Evolutionary conservation across 1,284 basidiomycete genomes (phyloP).

Genomic region (Ganoderma multipileum): DNA sequence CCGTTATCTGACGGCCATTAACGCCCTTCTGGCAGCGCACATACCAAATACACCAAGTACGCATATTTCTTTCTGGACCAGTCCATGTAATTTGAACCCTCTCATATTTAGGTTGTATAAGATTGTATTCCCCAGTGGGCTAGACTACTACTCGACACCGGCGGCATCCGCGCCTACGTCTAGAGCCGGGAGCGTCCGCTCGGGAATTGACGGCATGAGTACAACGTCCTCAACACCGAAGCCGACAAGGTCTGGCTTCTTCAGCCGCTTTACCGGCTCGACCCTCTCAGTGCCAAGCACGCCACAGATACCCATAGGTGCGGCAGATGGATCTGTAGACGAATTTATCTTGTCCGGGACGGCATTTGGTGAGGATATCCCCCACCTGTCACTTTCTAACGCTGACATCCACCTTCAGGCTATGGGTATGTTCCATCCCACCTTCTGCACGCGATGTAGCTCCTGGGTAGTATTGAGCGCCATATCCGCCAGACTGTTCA

Average conservation of each 20-base stretch:
- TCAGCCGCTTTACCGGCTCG: slow-evolving; percentile 46
- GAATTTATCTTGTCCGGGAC: slow-evolving; percentile 76
- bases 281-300: slow-evolving; percentile 30
- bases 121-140: slow-evolving; percentile 71
- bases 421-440: slow-evolving; percentile 35
- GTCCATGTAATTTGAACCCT: slow-evolving; percentile 10
- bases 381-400: neutral
- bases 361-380: slow-evolving; percentile 63
- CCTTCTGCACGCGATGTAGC: neutral
- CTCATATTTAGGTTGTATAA: slow-evolving; percentile 65
- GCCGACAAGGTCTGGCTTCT: slow-evolving; percentile 41
- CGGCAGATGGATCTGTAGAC: slow-evolving; percentile 63
- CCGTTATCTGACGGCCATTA: neutral
- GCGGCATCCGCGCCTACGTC: slow-evolving; percentile 52
- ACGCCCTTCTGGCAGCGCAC: slow-evolving; percentile 52
- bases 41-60: slow-evolving; percentile 76
- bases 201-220: slow-evolving; percentile 38
- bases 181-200: slow-evolving; percentile 44
- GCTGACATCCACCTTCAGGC: slow-evolving; percentile 28
- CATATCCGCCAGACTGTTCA: slow-evolving; percentile 66
- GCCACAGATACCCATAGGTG: slow-evolving; percentile 26
- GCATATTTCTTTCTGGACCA: slow-evolving; percentile 26
- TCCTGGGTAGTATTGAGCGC: slow-evolving; percentile 17
- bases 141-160: slow-evolving; percentile 60
- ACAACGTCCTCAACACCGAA: slow-evolving; percentile 33